Evolutionary conservation across 2,329 filamentous ascomycete genomes (phyloP), one percentile per base, ranked within the genome.

Genomic region (Pyrenophora tritici-repentis): DNA sequence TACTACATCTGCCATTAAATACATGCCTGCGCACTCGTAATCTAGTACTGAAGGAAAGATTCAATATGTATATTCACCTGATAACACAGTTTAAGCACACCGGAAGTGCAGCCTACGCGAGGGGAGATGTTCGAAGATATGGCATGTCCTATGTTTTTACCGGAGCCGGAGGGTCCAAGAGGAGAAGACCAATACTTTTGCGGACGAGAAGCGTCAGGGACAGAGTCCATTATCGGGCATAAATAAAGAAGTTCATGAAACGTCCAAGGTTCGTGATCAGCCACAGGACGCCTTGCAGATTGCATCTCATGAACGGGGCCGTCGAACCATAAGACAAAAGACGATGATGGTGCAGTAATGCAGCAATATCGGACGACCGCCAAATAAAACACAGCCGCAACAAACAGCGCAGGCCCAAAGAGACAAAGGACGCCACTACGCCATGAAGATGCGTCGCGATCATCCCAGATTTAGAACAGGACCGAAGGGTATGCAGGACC

Each of bases 131-230:
- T 55, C 45, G 59, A 62, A 56, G 59, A 61, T 46, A 59, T 60
- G 59, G 54, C 53, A 59, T 44, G 54, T 52, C 52, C 55, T 61
- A 54, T 50, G 47, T 58, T 62, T 29, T 66, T 63, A 56, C 58
- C 53, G 54, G 55, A 55, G 55, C 56, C 51, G 44, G 47, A 53
- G 47, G 45, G 39, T 58, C 55, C 56, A 58, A 59, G 50, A 46
- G 51, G 44, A 54, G 22, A 50, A 58, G 56, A 61, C 57, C 62
- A 62, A 62, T 70, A 70, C 68, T 72, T 72, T 72, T 72, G 62
- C 45, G 33, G 52, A 58, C 58, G 57, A 54, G 51, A 55, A 59
- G 54, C 57, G 55, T 49, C 56, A 54, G 47, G 47, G 42, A 56
- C 50, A 47, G 53, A 42, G 45, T 49, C 56, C 56, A 59, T 60